Percentiles rank a stretch among this genome's conserved stretches.
Conservation (phyloP, 495 filamentous ascomycete species). For the Lasiosphaeriaceae sp. region DNA sequence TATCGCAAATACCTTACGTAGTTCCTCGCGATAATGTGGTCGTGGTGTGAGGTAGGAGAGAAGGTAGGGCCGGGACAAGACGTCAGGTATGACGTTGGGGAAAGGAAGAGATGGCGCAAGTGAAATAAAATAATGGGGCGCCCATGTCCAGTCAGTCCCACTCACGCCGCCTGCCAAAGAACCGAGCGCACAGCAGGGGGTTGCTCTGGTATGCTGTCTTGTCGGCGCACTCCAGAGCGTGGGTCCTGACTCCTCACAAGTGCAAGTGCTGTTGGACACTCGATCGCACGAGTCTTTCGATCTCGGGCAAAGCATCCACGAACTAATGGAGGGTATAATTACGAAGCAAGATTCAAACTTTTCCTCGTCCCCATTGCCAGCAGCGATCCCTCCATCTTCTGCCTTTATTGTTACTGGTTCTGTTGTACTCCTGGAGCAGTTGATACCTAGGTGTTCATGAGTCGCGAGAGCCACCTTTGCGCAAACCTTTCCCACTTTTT, state of each 20-base stretch:
- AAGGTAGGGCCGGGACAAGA: conserved; percentile 29
- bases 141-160: conserved; percentile 1
- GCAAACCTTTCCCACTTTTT: no score
- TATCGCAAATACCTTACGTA: conserved; percentile 25
- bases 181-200: not conserved
- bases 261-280: not conserved
- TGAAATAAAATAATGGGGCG: conserved; percentile 30
- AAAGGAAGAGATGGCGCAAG: conserved; percentile 36
- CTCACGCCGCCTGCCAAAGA: not conserved
- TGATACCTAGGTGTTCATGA: no score
- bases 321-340: not conserved
- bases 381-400: not conserved
- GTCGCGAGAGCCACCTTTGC: no score
- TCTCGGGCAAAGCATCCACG: not conserved
- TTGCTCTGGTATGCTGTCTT: no score
- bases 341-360: not conserved
- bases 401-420: no score
- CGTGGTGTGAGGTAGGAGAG: conserved; percentile 23
- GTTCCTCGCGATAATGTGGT: conserved; percentile 16
- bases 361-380: not conserved
- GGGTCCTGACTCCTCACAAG: not conserved
- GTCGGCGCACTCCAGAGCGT: not conserved
- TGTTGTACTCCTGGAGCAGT: no score
- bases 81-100: conserved; percentile 40
- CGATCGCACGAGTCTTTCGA: not conserved